phyloP scores from a whole-genome alignment of 495 filamentous ascomycete genomes.

The Trichocladium uniseriatum region DNA sequence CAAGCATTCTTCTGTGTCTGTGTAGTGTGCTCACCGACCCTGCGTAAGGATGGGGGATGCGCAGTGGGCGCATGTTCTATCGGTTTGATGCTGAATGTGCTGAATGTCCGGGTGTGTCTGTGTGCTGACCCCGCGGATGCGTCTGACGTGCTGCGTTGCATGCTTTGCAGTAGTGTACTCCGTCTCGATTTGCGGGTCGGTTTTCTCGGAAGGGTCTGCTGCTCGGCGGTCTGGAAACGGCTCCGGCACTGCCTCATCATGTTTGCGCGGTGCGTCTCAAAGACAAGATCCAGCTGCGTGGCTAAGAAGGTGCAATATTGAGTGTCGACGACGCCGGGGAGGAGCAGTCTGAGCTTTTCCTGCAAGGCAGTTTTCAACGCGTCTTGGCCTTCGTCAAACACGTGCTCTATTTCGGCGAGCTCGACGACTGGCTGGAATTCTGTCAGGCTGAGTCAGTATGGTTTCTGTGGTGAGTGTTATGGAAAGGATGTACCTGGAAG shows the following conservation, averaged over 20 bases:
- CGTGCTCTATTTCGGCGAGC: conserved; percentile 21
- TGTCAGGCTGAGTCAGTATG: not conserved
- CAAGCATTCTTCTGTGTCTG: no score
- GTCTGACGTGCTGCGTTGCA: not conserved
- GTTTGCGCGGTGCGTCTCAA: conserved; percentile 22
- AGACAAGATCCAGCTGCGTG: conserved; percentile 23
- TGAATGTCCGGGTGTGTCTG: not conserved
- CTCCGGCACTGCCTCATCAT: conserved; percentile 14
- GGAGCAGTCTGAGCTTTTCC: conserved; percentile 21
- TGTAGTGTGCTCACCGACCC: not conserved
- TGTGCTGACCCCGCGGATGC: not conserved
- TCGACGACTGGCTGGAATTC: conserved; percentile 22
- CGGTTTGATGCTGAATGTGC: not conserved
- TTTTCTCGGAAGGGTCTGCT: not conserved
- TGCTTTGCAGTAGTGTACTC: conserved; percentile 1
- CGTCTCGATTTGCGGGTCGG: conserved; percentile 8
- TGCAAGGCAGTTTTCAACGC: conserved; percentile 17
- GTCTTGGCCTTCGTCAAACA: conserved; percentile 18
- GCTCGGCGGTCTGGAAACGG: not conserved
- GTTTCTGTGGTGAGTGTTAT: not conserved
- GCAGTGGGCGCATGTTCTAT: not conserved
- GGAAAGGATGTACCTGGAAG: conserved; percentile 14
- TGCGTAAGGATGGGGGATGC: not conserved
- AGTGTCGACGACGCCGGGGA: conserved; percentile 15
- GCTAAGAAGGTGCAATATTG: conserved; percentile 21